Evolutionary conservation across 192 early-diverging fungal genomes (phyloP).

Genomic region (Pilobolus umbonatus): DNA sequence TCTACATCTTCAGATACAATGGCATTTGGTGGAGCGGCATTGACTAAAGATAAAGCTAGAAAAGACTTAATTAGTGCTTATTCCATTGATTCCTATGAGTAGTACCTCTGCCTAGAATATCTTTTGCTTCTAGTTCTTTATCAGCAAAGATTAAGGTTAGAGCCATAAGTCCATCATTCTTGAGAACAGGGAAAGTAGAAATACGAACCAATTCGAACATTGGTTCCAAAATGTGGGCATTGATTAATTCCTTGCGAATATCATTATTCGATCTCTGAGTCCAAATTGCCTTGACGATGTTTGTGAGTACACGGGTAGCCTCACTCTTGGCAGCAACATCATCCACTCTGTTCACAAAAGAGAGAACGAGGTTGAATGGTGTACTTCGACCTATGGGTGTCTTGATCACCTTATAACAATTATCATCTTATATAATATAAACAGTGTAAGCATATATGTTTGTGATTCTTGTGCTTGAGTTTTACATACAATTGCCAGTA

Average conservation of each 20-base stretch:
- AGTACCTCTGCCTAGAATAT: constrained; percentile 25
- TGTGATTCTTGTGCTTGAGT: no score
- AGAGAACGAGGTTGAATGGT: background rate
- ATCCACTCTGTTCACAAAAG: constrained; percentile 43
- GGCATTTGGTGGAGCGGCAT: background rate
- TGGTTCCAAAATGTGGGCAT: constrained; percentile 26
- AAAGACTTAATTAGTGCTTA: background rate
- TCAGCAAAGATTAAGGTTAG: constrained; percentile 45
- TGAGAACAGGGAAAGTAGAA: constrained; percentile 48
- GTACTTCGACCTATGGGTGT: no score
- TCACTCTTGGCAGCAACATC: constrained; percentile 51
- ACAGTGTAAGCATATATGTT: background rate
- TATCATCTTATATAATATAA: constrained; percentile 8
- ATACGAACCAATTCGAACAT: constrained; percentile 45
- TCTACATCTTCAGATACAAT: background rate
- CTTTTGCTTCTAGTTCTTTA: constrained; percentile 10
- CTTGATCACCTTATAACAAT: background rate
- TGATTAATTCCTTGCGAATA: constrained; percentile 38
- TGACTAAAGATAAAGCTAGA: constrained; percentile 14
- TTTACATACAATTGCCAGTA: constrained; percentile 33
- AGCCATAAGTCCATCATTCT: constrained; percentile 54
- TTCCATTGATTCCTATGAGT: background rate
- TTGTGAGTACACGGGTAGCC: constrained; percentile 46
- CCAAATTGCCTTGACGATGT: constrained; percentile 49
- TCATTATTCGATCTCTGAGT: constrained; percentile 24